These are phyloP conservation scores for Saprolegnia diclina DNA, from an alignment of 352 stramenopile species.

Conservation along the genomic window DNA sequence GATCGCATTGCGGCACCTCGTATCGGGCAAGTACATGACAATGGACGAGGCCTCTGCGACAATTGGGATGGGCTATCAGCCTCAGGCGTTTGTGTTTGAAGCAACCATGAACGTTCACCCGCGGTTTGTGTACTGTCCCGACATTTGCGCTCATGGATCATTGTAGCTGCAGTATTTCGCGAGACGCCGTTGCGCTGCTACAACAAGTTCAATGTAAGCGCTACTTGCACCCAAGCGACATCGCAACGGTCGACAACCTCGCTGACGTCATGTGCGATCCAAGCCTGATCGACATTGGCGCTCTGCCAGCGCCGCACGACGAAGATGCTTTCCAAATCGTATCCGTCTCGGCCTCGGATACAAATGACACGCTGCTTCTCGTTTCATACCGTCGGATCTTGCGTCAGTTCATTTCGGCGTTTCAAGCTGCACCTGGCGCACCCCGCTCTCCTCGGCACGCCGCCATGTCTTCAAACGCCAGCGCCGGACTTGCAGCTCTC, in stretches of 20 bases:
- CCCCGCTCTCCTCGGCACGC: constrained; percentile 30
- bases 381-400: constrained; percentile 52
- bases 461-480: constrained; percentile 1
- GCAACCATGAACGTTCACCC: constrained; percentile 31
- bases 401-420: constrained; percentile 31
- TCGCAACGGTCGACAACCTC: not conserved
- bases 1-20: constrained; percentile 48
- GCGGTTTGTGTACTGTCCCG: not conserved
- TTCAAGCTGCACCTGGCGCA: too few relatives aligned
- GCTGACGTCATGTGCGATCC: constrained; percentile 33
- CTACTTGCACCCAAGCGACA: constrained; percentile 67
- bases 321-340: constrained; percentile 69
- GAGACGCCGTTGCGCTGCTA: constrained; percentile 48
- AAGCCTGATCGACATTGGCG: constrained; percentile 54
- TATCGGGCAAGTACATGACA: constrained; percentile 52
- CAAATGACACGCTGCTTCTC: constrained; percentile 54
- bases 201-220: constrained; percentile 43
- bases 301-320: constrained; percentile 46
- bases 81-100: constrained; percentile 52
- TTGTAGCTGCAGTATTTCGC: constrained; percentile 34
- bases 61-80: constrained; percentile 33
- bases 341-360: constrained; percentile 38
- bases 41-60: constrained; percentile 28
- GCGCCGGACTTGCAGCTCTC: constrained; percentile 23
- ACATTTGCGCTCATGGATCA: constrained; percentile 27